phyloP scores from a whole-genome alignment of 331 rosid species.

The Pyracantha coccinea region DNA sequence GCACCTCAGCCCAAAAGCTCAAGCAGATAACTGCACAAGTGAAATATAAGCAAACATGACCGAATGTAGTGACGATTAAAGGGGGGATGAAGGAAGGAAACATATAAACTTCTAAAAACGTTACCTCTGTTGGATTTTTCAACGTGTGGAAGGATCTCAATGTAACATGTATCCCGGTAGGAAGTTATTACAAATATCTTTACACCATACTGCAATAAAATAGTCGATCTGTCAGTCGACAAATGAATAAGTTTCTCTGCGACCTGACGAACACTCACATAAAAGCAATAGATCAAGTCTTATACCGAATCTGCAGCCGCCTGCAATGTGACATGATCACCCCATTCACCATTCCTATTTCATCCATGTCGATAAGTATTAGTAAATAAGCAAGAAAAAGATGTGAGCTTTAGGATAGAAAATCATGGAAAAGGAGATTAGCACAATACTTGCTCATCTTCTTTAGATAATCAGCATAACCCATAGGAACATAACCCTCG shows the following conservation, averaged over 20 bases:
- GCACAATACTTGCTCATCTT: slow-evolving; percentile 67
- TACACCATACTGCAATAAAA: slow-evolving; percentile 74
- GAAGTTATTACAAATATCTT: slow-evolving; percentile 91
- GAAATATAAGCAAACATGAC: background rate
- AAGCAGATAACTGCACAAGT: slow-evolving; percentile 80
- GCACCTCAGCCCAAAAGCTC: slow-evolving; percentile 99
- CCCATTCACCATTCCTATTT: slow-evolving; percentile 96
- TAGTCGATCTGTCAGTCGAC: slow-evolving; percentile 6
- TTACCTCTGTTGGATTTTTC: slow-evolving; percentile 75
- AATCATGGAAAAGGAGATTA: background rate
- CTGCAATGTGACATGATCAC: slow-evolving; percentile 94
- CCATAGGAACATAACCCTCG: slow-evolving; percentile 79
- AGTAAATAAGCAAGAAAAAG: slow-evolving; percentile 4
- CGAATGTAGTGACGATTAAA: background rate
- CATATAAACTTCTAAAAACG: background rate
- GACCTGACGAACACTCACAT: background rate
- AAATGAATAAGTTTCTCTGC: background rate
- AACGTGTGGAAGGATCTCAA: slow-evolving; percentile 81
- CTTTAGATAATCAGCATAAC: slow-evolving; percentile 68
- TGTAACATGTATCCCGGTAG: slow-evolving; percentile 81
- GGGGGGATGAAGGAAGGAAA: background rate
- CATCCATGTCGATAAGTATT: slow-evolving; percentile 18
- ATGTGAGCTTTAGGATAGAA: background rate
- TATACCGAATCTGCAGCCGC: slow-evolving; percentile 99
- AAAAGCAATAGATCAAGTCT: background rate